Base-by-base conservation (phyloP, 148 eudicot species). In the Heliosperma pusillum region DNA sequence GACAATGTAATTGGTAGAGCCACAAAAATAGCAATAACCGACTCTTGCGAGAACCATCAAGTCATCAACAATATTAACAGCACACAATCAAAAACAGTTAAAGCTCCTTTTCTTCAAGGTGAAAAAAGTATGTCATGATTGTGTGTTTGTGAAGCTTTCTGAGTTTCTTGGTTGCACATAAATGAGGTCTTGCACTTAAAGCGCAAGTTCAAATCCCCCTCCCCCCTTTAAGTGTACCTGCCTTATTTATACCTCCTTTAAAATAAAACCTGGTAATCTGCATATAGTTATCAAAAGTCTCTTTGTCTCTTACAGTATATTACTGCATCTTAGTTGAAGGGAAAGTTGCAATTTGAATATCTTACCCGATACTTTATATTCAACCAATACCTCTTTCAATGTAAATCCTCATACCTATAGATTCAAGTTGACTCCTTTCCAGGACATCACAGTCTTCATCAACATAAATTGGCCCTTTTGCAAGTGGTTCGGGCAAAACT, bases 331-430 rank as follows among this genome's bases (percentile, higher is more conserved):
- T 58, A n/a, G 30, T 40, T 26, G 27, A 15, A 3, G 25, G 11
- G 10, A 21, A 72, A 72, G 50, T 58, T 17, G 33, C 21, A 36
- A 47, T 40, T 5, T 33, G 24, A 36, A 33, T 19, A 33, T 19
- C 45, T 33, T 19, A 17, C 50, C 47, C 50, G 15, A 4, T 17
- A 70, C 25, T 52, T 52, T 70, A 74, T 53, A n/a, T 62, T 45
- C 26, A 62, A 25, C 40, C 63, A 64, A 53, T 9, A 58, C 1
- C 55, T 29, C 7, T 68, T 76, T 7, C n/a, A 29, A 68, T 7
- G 52, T 70, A 15, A 13, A 61, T 76, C 50, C 29, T 17, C 77
- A 58, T 83, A 89, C 97, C 94, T 83, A 92, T 69, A 66, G 65
- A 61, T 61, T 61, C 65, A 61, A 61, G 33, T 61, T 8, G 65